Conservation (phyloP, 148 eudicot species). For the Rhododendron vialii region DNA sequence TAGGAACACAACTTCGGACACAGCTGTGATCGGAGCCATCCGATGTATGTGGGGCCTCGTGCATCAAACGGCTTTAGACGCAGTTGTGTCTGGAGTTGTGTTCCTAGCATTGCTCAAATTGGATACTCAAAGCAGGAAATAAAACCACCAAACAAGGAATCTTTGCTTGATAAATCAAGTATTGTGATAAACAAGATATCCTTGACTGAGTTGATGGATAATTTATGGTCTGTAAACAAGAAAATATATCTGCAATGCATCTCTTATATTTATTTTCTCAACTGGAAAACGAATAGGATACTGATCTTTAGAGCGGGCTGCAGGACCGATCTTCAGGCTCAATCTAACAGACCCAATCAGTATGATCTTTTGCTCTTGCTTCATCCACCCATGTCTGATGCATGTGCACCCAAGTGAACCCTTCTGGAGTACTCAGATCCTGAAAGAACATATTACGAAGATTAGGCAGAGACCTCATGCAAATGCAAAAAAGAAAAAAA, state of each 20-base stretch:
- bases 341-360: constrained; percentile 46
- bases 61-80: neutral
- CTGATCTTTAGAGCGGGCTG: too few relatives aligned
- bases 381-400: constrained; percentile 70
- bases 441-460: constrained; percentile 23
- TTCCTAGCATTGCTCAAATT: neutral
- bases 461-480: neutral
- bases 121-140: neutral
- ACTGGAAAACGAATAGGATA: neutral
- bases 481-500: neutral
- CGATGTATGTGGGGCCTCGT: too few relatives aligned
- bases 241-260: neutral
- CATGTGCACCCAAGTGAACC: constrained; percentile 61
- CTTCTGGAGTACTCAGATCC: constrained; percentile 39
- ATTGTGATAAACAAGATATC: neutral
- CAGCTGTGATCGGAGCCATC: too few relatives aligned
- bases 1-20: too few relatives aligned
- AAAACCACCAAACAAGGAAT: neutral
- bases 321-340: neutral
- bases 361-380: constrained; percentile 23
- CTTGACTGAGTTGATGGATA: neutral
- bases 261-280: neutral
- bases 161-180: neutral
- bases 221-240: neutral
- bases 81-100: neutral